A percentile compares a stretch with the other conserved stretches of the same genome.
phyloP scores from a whole-genome alignment of 106 monocot genomes.

The Xerophyta viscosa region DNA sequence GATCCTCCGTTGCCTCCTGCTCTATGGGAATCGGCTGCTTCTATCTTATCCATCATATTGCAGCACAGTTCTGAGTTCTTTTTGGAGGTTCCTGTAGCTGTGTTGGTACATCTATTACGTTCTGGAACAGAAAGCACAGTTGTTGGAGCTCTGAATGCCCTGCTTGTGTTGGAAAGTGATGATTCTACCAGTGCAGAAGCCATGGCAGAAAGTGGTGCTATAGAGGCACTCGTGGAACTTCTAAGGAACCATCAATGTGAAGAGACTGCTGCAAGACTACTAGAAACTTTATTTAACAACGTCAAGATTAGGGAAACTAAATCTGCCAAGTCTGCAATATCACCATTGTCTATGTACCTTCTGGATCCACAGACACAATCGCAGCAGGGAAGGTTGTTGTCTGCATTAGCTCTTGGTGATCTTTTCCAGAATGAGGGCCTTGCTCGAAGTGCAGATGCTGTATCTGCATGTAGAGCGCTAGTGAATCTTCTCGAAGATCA shows the following conservation, averaged over 20 bases:
- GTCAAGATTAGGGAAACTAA: constrained; percentile 87
- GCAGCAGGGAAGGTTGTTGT: constrained; percentile 82
- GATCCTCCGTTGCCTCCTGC: constrained; percentile 80
- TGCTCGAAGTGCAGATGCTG: constrained; percentile 79
- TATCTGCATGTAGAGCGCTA: constrained; percentile 81
- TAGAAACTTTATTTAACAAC: constrained; percentile 89
- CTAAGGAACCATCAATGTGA: constrained; percentile 88
- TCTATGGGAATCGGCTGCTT: constrained; percentile 96
- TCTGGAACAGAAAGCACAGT: constrained; percentile 88
- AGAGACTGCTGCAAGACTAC: constrained; percentile 85
- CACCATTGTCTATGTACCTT: constrained; percentile 86
- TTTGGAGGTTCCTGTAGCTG: constrained; percentile 93
- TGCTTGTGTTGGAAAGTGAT: constrained; percentile 93
- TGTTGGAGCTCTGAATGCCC: constrained; percentile 90
- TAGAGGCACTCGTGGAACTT: constrained; percentile 84
- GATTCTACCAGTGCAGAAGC: constrained; percentile 97
- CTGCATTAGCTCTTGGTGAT: constrained; percentile 91
- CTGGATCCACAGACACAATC: constrained; percentile 97
- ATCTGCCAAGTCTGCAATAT: constrained; percentile 80
- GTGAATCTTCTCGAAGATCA: constrained; percentile 99
- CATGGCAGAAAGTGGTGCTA: constrained; percentile 95
- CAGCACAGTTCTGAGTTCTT: constrained; percentile 96
- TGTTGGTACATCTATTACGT: constrained; percentile 75
- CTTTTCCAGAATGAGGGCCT: constrained; percentile 93
- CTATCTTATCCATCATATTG: constrained; percentile 69